phyloP scores from a whole-genome alignment of 768 basidiomycete genomes.

The Lactarius tabidus region DNA sequence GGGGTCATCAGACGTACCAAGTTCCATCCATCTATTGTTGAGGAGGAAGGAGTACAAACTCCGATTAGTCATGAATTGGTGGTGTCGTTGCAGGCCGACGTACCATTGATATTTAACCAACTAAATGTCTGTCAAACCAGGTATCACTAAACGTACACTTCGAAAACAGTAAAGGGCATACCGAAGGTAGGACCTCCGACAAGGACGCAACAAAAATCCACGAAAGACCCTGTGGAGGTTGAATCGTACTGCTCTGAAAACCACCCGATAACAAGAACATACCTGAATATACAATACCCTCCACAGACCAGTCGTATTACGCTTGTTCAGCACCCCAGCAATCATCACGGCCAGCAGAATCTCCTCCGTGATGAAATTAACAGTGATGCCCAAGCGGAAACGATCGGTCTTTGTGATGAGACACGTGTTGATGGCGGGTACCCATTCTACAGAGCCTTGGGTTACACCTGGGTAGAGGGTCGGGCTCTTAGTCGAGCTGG shows the following conservation, averaged over 20 bases:
- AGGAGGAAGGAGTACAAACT: not conserved
- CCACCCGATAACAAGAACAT: not conserved
- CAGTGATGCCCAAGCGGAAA: constrained; percentile 8
- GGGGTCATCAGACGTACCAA: not conserved
- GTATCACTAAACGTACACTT: not conserved
- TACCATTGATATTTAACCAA: constrained; percentile 10
- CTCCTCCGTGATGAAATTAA: not conserved
- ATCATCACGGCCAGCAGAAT: not conserved
- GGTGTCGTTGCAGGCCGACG: not conserved
- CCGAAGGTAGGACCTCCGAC: constrained; percentile 4
- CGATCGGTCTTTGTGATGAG: not conserved
- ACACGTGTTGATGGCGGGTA: not conserved
- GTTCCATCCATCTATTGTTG: constrained; percentile 9
- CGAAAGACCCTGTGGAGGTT: not conserved
- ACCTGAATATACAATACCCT: constrained; percentile 12
- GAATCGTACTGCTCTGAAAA: not conserved
- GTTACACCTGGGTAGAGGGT: not conserved
- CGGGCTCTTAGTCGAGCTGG: not conserved
- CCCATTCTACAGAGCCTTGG: not conserved
- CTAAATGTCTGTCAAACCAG: not conserved
- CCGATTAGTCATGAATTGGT: not conserved
- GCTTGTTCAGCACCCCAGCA: constrained; percentile 11
- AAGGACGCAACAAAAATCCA: constrained; percentile 8
- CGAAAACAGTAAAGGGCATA: not conserved
- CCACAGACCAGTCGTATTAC: constrained; percentile 11